Evolutionary conservation across 108 stramenopile genomes (phyloP).

Genomic region (Pseudonitzschia multiseries): DNA sequence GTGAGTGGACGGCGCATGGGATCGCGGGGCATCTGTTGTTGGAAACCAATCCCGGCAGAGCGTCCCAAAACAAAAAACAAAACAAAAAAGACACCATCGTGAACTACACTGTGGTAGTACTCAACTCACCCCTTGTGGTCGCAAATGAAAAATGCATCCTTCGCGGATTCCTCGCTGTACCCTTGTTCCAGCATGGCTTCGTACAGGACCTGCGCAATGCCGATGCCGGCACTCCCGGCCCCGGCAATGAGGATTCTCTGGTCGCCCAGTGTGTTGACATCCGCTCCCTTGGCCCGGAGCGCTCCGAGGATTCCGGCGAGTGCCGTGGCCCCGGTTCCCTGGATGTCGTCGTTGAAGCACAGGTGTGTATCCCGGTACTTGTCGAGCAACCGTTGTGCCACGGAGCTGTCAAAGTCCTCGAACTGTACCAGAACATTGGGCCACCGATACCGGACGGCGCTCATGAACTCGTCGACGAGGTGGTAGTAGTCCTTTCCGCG

Average conservation of each 20-base stretch:
- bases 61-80: no score
- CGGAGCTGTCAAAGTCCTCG: constrained; percentile 94
- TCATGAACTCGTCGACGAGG: constrained; percentile 97
- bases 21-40: background rate
- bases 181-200: constrained; percentile 90
- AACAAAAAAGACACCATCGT: no score
- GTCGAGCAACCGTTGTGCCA: constrained; percentile 89
- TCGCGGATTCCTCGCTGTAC: constrained; percentile 68
- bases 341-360: constrained; percentile 99
- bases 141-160: constrained; percentile 76
- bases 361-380: constrained; percentile 83
- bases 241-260: constrained; percentile 90
- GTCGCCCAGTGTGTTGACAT: constrained; percentile 72
- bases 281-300: constrained; percentile 72
- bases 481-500: constrained; percentile 80
- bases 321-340: constrained; percentile 92
- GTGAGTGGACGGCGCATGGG: background rate
- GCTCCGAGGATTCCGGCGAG: constrained; percentile 85
- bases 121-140: constrained; percentile 81
- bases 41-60: no score
- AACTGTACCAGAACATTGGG: constrained; percentile 93
- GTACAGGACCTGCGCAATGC: constrained; percentile 83
- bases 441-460: constrained; percentile 92
- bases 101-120: no score
- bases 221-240: constrained; percentile 93